Conservation (phyloP, 1,284 basidiomycete genomes). For the Sporisorium iseilematis-ciliati region DNA sequence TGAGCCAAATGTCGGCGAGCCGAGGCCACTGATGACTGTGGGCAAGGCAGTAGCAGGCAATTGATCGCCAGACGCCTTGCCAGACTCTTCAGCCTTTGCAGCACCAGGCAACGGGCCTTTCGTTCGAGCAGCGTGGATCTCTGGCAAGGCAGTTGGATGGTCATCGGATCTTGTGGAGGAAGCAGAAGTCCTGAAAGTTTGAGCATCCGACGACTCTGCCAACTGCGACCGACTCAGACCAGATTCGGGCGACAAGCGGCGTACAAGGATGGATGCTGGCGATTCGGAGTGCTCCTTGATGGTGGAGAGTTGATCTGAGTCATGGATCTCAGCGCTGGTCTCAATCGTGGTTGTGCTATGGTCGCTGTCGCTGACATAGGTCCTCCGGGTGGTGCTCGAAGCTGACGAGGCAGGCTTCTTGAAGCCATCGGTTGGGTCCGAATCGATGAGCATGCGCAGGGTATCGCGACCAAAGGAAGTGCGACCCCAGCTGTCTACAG, state of each 20-base stretch:
- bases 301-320: constrained; percentile 37
- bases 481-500: constrained; percentile 39
- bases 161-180: constrained; percentile 19
- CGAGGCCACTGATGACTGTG: constrained; percentile 15
- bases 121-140: not conserved
- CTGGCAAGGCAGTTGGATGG: constrained; percentile 7
- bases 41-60: not conserved
- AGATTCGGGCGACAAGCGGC: constrained; percentile 19
- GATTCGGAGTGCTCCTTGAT: constrained; percentile 47
- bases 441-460: constrained; percentile 20
- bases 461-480: constrained; percentile 24
- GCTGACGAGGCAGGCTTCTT: constrained; percentile 12
- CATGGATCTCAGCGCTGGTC: constrained; percentile 42
- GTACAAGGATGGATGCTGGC: constrained; percentile 26
- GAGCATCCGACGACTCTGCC: constrained; percentile 8
- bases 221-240: constrained; percentile 11
- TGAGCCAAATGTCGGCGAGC: constrained; percentile 31
- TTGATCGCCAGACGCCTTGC: not conserved
- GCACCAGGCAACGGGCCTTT: not conserved
- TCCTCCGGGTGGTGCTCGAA: constrained; percentile 21
- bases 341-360: constrained; percentile 41
- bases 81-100: not conserved
- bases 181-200: constrained; percentile 14
- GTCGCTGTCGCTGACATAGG: constrained; percentile 41
- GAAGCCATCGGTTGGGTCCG: constrained; percentile 10